Evolutionary conservation across 2,329 filamentous ascomycete genomes (phyloP).

Genomic region (Alternaria postmessia): DNA sequence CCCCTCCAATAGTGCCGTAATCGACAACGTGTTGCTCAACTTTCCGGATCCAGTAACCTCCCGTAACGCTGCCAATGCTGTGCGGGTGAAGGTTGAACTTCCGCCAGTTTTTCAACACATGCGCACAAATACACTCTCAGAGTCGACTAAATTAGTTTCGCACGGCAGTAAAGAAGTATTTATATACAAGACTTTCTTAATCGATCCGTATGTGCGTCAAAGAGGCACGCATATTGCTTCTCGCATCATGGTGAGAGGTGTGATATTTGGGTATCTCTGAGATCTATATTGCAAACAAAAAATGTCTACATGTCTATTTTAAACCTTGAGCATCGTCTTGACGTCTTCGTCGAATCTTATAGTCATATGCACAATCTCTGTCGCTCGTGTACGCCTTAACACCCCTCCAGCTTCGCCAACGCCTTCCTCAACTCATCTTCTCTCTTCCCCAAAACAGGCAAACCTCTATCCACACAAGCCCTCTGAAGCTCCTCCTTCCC

Average conservation of each 20-base stretch:
- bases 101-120: background rate
- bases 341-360: background rate
- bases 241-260: background rate
- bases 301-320: background rate
- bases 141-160: background rate
- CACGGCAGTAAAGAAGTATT: background rate
- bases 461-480: constrained; percentile 69
- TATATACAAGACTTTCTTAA: background rate
- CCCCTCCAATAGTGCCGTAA: constrained; percentile 7
- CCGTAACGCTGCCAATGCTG: background rate
- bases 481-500: constrained; percentile 70
- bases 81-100: background rate
- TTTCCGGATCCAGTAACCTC: background rate
- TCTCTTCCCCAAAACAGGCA: constrained; percentile 37
- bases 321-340: background rate
- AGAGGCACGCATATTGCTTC: background rate
- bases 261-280: constrained; percentile 1
- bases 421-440: constrained; percentile 39
- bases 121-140: background rate
- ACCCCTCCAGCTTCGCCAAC: constrained; percentile 16
- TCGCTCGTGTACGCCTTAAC: background rate
- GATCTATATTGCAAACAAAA: background rate
- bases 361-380: background rate
- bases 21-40: constrained; percentile 3
- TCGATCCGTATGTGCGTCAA: background rate